Evolutionary conservation across 345 rosid genomes (phyloP), one percentile per base, ranked within the genome.

Genomic region (Pistacia integerrima): DNA sequence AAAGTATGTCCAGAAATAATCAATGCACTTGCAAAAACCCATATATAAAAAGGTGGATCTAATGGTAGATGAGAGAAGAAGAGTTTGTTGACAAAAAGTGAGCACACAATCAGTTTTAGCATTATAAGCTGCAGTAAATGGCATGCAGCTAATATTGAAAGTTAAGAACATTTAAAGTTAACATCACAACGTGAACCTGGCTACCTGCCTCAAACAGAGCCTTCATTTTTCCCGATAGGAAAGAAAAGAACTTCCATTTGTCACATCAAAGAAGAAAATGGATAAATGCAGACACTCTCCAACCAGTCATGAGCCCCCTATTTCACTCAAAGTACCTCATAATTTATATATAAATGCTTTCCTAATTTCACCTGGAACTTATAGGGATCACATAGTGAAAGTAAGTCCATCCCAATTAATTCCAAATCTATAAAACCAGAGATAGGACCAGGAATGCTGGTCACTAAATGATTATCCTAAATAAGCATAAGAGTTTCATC

Each of bases 1-100:
- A 52, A 36, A 61, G 35, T 6, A 48, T 58, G 41, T 22, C 8
- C 25, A 74, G 64, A 75, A 75, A 35, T 56, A 25, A 67, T 44
- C 66, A 67, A 65, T 11, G 48, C 28, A 28, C 25, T 10, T 7
- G 20, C 16, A 38, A 63, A 8, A 25, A 1, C 11, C 64, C 44
- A 75, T 66, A 38, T 16, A 11, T 46, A 75, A 46, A 52, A 14
- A 67, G 7, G 38, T 30, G 35, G 51, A 56, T 48, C 57, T 14
- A 58, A 60, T 17, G 57, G 11, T 12, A 33, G 5, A 35, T 36
- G 17, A n/a, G 4, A 74, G 14, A 22, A 36, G 11, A 52, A 54
- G n/a, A 22, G 56, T n/a, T 25, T 54, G 55, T 25, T 36, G 20
- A 74, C 54, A 38, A n/a, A 73, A 35, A 18, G 28, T 33, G 36